A percentile compares a stretch with the other conserved stretches of the same genome.
Evolutionary conservation across 352 stramenopile genomes (phyloP).

Genomic region (Phytophthora citricola): DNA sequence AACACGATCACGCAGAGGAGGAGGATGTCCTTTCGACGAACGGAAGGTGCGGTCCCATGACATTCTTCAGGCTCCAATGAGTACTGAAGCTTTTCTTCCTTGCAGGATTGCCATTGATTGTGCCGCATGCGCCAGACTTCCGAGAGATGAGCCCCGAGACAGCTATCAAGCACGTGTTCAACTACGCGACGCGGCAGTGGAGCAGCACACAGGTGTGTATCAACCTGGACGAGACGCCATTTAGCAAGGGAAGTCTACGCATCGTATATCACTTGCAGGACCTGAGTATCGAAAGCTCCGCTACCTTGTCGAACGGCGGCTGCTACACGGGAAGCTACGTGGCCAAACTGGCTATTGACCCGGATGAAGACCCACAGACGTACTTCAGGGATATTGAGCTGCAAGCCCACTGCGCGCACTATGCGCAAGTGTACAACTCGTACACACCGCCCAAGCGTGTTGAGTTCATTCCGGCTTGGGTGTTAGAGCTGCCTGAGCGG

Average conservation of each 20-base stretch:
- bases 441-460: constrained; percentile 84
- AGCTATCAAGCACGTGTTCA: constrained; percentile 82
- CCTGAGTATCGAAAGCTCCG: constrained; percentile 38
- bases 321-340: constrained; percentile 69
- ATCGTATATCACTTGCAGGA: constrained; percentile 86
- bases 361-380: constrained; percentile 86
- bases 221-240: constrained; percentile 80
- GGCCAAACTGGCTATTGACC: constrained; percentile 88
- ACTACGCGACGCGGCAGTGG: constrained; percentile 80
- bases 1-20: constrained; percentile 43
- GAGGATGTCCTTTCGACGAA: constrained; percentile 38
- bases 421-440: constrained; percentile 88
- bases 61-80: too few relatives aligned
- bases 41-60: constrained; percentile 33
- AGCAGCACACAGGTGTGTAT: constrained; percentile 73
- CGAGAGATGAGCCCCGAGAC: constrained; percentile 57
- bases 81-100: neutral
- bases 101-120: constrained; percentile 72
- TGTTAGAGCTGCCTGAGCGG: constrained; percentile 80
- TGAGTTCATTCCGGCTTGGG: constrained; percentile 85
- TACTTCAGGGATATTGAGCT: constrained; percentile 92
- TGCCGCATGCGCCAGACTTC: constrained; percentile 81
- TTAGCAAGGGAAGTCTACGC: constrained; percentile 82
- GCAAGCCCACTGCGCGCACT: constrained; percentile 86
- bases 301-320: constrained; percentile 31